A percentile compares a stretch with the other conserved stretches of the same genome.
Conservation (phyloP, 257 asterid genomes). For the Linderniella brevidens region DNA sequence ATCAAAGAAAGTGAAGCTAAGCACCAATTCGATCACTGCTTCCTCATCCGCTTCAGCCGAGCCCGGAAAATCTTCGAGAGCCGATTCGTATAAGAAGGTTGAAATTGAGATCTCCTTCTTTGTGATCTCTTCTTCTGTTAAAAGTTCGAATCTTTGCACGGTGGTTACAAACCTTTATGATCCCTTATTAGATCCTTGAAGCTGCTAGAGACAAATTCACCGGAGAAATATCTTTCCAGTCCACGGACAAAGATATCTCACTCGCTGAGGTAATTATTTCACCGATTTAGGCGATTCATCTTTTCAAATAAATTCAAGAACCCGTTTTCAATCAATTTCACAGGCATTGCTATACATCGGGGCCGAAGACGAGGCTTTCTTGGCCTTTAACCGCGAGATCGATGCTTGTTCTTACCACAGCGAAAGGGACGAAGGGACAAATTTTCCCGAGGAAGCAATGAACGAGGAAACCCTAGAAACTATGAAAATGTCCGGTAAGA, state of each 20-base stretch:
- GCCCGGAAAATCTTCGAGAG: slow-evolving; percentile 23
- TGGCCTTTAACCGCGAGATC: slow-evolving; percentile 42
- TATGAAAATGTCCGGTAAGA: slow-evolving; percentile 52
- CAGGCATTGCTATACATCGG: slow-evolving; percentile 63
- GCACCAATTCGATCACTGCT: slow-evolving; percentile 34
- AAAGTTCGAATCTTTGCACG: slow-evolving; percentile 10
- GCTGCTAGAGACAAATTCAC: slow-evolving; percentile 52
- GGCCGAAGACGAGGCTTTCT: slow-evolving; percentile 57
- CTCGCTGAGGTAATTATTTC: slow-evolving; percentile 46
- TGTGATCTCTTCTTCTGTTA: not conserved
- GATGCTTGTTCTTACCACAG: slow-evolving; percentile 31
- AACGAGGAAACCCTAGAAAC: slow-evolving; percentile 30
- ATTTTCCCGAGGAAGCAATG: slow-evolving; percentile 12
- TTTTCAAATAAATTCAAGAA: slow-evolving; percentile 4
- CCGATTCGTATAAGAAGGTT: slow-evolving; percentile 45
- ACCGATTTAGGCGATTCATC: not conserved
- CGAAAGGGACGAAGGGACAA: slow-evolving; percentile 21
- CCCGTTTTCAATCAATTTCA: not conserved
- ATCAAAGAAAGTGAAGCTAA: slow-evolving; percentile 29
- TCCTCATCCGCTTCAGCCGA: slow-evolving; percentile 32
- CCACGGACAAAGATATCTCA: slow-evolving; percentile 56
- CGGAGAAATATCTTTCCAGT: slow-evolving; percentile 44
- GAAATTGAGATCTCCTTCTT: slow-evolving; percentile 13
- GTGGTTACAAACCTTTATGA: not conserved
- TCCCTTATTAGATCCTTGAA: slow-evolving; percentile 29